Conservation (phyloP, 108 stramenopile genomes). For the Cylindrotheca fusiformis region DNA sequence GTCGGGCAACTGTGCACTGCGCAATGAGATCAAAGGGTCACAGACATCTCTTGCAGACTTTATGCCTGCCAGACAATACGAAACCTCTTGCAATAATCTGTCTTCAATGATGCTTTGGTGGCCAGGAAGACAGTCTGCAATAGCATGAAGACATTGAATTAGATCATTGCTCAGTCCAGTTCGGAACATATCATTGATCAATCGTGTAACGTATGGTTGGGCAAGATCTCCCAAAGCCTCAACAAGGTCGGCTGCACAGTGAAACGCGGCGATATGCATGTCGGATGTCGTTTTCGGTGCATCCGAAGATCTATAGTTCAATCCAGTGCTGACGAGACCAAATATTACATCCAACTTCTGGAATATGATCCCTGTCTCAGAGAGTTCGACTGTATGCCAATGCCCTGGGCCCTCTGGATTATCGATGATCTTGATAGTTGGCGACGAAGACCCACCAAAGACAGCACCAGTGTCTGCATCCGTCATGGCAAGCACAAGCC, state of each 20-base stretch:
- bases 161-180: slow-evolving; percentile 84
- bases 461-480: slow-evolving; percentile 65
- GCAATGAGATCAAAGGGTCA: slow-evolving; percentile 16
- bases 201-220: slow-evolving; percentile 54
- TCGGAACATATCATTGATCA: slow-evolving; percentile 91
- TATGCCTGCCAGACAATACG: slow-evolving; percentile 72
- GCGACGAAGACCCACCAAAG: slow-evolving; percentile 46
- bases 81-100: slow-evolving; percentile 85
- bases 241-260: slow-evolving; percentile 90
- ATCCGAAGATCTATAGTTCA: slow-evolving; percentile 14
- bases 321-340: slow-evolving; percentile 49
- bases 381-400: slow-evolving; percentile 41
- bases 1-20: not conserved
- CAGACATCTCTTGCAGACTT: slow-evolving; percentile 43
- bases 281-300: slow-evolving; percentile 15
- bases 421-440: slow-evolving; percentile 60
- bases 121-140: slow-evolving; percentile 75
- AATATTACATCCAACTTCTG: slow-evolving; percentile 78
- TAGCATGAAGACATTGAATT: slow-evolving; percentile 83
- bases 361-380: slow-evolving; percentile 46
- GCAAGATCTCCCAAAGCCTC: slow-evolving; percentile 82
- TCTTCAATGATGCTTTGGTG: slow-evolving; percentile 66
- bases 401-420: slow-evolving; percentile 41
- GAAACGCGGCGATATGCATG: slow-evolving; percentile 58
- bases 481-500: slow-evolving; percentile 80